Evolutionary conservation across 139 green algal species (phyloP).

Genomic region (Gonium pectorale): DNA sequence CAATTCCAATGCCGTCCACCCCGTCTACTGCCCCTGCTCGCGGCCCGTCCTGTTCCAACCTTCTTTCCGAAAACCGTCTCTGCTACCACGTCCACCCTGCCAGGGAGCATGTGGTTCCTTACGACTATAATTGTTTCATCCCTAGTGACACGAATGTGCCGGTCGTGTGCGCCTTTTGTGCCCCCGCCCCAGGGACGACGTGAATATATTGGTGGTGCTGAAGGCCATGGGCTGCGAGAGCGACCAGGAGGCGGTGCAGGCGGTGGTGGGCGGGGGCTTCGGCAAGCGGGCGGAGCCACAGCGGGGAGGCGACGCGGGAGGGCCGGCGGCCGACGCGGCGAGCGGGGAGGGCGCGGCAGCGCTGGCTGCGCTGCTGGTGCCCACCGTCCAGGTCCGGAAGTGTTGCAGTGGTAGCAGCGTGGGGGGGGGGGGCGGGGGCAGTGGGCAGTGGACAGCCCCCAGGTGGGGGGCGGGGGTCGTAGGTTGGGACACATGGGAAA

Average conservation of each 20-base stretch:
- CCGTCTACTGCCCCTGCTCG: too few species aligned
- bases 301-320: conserved; percentile 67
- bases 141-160: too few species aligned
- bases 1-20: too few species aligned
- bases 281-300: conserved; percentile 37
- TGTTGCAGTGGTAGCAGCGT: neutral
- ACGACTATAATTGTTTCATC: too few species aligned
- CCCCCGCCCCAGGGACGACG: conserved; percentile 75
- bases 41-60: too few species aligned
- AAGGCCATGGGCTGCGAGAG: conserved; percentile 96
- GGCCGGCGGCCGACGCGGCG: conserved; percentile 16
- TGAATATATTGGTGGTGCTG: conserved; percentile 92
- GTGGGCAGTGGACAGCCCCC: too few species aligned
- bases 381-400: conserved; percentile 51
- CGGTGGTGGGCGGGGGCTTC: conserved; percentile 57
- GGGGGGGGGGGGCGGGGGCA: neutral
- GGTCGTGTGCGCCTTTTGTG: too few species aligned
- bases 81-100: too few species aligned
- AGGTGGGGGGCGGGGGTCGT: too few species aligned
- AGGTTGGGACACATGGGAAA: too few species aligned
- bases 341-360: conserved; percentile 71
- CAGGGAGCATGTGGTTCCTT: too few species aligned
- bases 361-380: conserved; percentile 67
- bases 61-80: too few species aligned
- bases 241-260: conserved; percentile 89